Percentiles rank a stretch among this genome's conserved stretches.
phyloP scores from a whole-genome alignment of 805 yeast species.

The Sugiyamaella mastotermitis region DNA sequence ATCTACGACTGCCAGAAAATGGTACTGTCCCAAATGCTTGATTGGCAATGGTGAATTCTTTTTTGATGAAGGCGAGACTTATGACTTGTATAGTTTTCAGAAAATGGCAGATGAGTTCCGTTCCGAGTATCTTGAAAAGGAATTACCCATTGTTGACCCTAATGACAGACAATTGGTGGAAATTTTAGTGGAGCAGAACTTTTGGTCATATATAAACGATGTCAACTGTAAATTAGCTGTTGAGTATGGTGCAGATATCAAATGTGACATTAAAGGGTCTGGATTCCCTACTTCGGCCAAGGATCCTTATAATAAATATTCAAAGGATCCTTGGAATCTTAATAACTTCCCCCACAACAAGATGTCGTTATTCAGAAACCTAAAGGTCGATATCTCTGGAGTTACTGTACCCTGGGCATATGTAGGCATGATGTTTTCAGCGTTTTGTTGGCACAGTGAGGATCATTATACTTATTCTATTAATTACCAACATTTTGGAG shows the following conservation, averaged over 20 bases:
- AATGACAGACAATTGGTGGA: constrained; percentile 16
- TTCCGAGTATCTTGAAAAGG: constrained; percentile 34
- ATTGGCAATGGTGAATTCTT: constrained; percentile 85
- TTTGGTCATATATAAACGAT: constrained; percentile 32
- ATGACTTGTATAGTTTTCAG: constrained; percentile 56
- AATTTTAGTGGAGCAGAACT: constrained; percentile 27
- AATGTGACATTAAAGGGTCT: constrained; percentile 32
- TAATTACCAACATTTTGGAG: constrained; percentile 87
- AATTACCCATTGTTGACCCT: constrained; percentile 13
- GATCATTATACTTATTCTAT: constrained; percentile 90
- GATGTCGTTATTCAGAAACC: constrained; percentile 29
- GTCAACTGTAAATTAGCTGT: constrained; percentile 28
- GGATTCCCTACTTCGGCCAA: constrained; percentile 31
- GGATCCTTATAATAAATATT: constrained; percentile 27
- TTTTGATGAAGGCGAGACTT: constrained; percentile 62
- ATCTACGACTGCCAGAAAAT: constrained; percentile 48
- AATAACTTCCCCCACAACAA: constrained; percentile 31
- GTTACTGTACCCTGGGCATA: constrained; percentile 96
- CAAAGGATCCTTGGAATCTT: constrained; percentile 34
- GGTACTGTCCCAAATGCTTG: constrained; percentile 84
- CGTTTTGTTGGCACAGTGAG: constrained; percentile 96
- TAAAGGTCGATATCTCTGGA: constrained; percentile 54
- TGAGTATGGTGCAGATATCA: constrained; percentile 37
- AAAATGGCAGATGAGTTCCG: constrained; percentile 47
- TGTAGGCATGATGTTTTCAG: constrained; percentile 80